Evolutionary conservation across 177 flowering plant species (phyloP), one percentile per base, ranked within the genome.

Genomic region (Telopea speciosissima): DNA sequence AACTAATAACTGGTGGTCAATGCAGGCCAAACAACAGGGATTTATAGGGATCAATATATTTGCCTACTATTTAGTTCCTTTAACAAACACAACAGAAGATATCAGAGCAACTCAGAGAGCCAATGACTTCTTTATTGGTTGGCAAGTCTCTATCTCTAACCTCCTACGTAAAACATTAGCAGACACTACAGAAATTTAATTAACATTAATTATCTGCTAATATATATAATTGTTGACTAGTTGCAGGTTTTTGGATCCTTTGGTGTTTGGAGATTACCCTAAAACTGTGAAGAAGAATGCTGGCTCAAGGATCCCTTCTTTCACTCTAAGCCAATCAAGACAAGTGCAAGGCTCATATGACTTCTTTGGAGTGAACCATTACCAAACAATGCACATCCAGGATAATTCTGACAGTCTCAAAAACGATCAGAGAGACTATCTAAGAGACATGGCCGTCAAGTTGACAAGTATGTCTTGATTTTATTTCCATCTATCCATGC

Each of bases 181-280:
- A 45, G 19, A 45, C 8, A 13, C 31, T 9, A 44, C 8, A 8
- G 14, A 11, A 45, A 45, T 16, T 16, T 45, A 8, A 45, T 16
- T 45, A 8, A 45, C 54, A 33, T 45, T 12, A 45, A 45, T 45
- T 45, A 3, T 33, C 3, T 5, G 40, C 31, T 26, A n/a, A n/a
- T n/a, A n/a, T n/a, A 26, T 26, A 33, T 33, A 33, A 3, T 33
- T 33, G 40, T 5, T 5, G 40, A 7, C 40, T 33, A 33, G 40
- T 33, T 80, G 74, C 72, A 89, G 94, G 94, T 24, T 82, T 72
- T 24, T 80, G 31, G 24, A 83, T 62, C 94, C 94, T 61, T 72
- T 89, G 72, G 79, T 83, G 11, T 81, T 66, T 66, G 94, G 94
- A 72, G 91, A 89, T 72, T 88, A 89, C 73, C 89, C 94, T 0